Evolutionary conservation across 352 stramenopile genomes (phyloP).

Genomic region (Aphanomyces stellatus): DNA sequence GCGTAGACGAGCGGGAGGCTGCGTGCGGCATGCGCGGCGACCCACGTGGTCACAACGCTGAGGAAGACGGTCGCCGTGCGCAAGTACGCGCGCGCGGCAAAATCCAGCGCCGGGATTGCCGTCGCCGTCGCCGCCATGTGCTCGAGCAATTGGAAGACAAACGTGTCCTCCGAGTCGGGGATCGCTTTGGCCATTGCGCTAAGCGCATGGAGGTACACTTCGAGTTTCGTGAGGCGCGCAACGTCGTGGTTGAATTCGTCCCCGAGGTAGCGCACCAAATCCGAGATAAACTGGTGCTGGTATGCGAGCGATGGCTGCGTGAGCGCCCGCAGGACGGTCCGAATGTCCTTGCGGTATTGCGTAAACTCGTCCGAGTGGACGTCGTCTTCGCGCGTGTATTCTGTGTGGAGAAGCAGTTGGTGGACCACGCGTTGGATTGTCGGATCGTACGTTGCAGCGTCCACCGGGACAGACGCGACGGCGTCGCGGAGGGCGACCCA

Average conservation of each 20-base stretch:
- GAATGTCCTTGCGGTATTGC: slow-evolving; percentile 10
- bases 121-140: neutral
- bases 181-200: slow-evolving; percentile 7
- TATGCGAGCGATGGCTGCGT: neutral
- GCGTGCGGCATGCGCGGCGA: neutral
- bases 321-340: neutral
- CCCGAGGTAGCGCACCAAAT: neutral
- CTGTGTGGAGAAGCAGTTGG: neutral
- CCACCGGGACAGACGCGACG: neutral
- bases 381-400: neutral
- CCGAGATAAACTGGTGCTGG: neutral
- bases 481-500: neutral
- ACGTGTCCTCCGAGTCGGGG: neutral
- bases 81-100: neutral
- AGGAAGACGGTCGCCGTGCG: slow-evolving; percentile 9
- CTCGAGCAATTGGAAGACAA: neutral
- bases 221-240: neutral
- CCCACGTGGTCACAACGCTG: slow-evolving; percentile 1
- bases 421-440: neutral
- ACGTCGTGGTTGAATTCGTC: neutral
- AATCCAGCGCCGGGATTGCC: neutral
- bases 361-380: neutral
- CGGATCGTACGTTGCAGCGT: neutral
- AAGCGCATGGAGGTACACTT: slow-evolving; percentile 1
- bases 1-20: neutral